A percentile compares a stretch with the other conserved stretches of the same genome.
Conservation (phyloP, 257 asterid species). For the Scutellaria baicalensis region DNA sequence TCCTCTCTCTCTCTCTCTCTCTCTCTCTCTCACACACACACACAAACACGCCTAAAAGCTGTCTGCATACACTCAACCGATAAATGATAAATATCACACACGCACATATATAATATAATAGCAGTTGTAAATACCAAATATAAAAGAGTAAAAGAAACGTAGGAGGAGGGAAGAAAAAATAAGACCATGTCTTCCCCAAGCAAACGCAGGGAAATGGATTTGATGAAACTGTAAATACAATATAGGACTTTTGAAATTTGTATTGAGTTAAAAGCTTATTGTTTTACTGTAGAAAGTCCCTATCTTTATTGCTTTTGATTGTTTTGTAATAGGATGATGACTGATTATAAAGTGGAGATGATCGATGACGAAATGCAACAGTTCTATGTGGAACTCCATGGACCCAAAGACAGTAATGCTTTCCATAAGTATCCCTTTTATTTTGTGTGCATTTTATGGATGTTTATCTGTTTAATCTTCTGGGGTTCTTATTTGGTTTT, state of each 20-base stretch:
- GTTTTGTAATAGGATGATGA: constrained; percentile 81
- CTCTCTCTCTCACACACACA: no score
- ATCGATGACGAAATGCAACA: constrained; percentile 86
- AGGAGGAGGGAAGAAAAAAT: no score
- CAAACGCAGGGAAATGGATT: constrained; percentile 98
- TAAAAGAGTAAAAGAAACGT: no score
- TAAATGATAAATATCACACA: no score
- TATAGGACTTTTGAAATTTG: not conserved
- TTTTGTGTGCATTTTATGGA: not conserved
- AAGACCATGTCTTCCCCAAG: constrained; percentile 84
- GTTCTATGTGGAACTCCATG: constrained; percentile 83
- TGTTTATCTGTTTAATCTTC: not conserved
- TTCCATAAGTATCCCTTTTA: not conserved
- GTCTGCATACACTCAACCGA: no score
- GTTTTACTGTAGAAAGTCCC: not conserved
- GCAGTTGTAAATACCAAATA: no score
- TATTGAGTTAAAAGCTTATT: not conserved
- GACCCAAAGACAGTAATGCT: constrained; percentile 80
- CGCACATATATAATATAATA: no score
- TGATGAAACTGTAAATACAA: constrained; percentile 70
- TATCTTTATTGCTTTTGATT: not conserved
- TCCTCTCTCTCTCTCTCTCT: no score
- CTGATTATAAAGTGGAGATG: constrained; percentile 97
- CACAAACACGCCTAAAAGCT: no score
- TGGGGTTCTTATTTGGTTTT: no score